Percentiles rank a stretch among this genome's conserved stretches.
Conservation (phyloP, 2,329 filamentous ascomycete species). For the Hypoxylon sp. region DNA sequence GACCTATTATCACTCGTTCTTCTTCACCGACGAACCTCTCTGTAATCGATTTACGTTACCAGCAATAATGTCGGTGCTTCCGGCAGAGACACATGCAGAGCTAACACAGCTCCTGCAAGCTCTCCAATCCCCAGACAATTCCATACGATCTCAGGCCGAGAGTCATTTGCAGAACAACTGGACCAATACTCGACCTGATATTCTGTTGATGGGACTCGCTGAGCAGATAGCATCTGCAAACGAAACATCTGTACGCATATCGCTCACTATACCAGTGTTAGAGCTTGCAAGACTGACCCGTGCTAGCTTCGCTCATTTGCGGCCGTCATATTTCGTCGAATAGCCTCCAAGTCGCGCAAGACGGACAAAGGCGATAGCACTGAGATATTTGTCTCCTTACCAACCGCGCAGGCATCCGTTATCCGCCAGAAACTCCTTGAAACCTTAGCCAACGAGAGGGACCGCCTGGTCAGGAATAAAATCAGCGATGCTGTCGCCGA, state of each 20-base stretch:
- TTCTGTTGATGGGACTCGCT: conserved; percentile 92
- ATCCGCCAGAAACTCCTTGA: conserved; percentile 90
- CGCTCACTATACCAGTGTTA: conserved; percentile 5
- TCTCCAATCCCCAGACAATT: conserved; percentile 91
- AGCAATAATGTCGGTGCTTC: conserved; percentile 82
- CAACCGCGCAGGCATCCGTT: conserved; percentile 78
- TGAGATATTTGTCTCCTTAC: conserved; percentile 88
- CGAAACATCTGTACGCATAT: conserved; percentile 75
- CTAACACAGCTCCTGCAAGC: conserved; percentile 89
- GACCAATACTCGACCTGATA: conserved; percentile 84
- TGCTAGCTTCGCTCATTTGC: conserved; percentile 87
- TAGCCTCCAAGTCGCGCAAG: conserved; percentile 91
- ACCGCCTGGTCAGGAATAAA: conserved; percentile 87
- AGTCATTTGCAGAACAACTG: conserved; percentile 92
- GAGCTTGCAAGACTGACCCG: conserved; percentile 34
- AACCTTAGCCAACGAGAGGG: conserved; percentile 79
- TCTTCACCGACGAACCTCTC: not conserved
- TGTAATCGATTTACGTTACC: conserved; percentile 3
- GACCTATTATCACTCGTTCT: not conserved
- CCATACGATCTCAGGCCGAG: conserved; percentile 86
- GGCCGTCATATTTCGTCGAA: conserved; percentile 93
- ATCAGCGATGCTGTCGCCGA: conserved; percentile 98
- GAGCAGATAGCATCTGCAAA: conserved; percentile 89
- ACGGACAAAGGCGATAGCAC: conserved; percentile 77
- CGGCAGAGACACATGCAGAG: conserved; percentile 85